Conservation (phyloP, 2,329 filamentous ascomycete species). For the Aspergillus aculeatus region DNA sequence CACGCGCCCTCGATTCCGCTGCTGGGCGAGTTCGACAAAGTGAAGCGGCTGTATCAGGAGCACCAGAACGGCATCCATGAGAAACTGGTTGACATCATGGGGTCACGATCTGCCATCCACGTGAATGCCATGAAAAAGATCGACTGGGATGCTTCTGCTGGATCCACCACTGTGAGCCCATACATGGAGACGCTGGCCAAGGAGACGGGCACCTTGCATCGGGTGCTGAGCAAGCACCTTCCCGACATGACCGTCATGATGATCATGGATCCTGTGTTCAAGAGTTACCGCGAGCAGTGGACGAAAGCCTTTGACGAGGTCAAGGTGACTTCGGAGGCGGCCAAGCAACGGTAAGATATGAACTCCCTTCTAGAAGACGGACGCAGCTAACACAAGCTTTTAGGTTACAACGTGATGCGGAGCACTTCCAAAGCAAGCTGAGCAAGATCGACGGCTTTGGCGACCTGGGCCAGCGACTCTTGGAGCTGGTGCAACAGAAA, state of each 20-base stretch:
- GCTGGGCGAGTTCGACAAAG: constrained; percentile 85
- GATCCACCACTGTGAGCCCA: constrained; percentile 53
- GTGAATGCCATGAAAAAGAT: constrained; percentile 72
- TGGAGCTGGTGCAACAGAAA: constrained; percentile 49
- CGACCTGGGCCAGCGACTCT: constrained; percentile 68
- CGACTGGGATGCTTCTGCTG: constrained; percentile 64
- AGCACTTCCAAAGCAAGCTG: constrained; percentile 69
- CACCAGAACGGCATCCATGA: constrained; percentile 89
- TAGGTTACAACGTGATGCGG: constrained; percentile 75
- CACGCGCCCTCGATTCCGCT: constrained; percentile 59
- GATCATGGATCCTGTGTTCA: constrained; percentile 85
- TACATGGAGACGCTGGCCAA: constrained; percentile 88
- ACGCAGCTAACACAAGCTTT: constrained; percentile 13
- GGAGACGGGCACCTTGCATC: constrained; percentile 80
- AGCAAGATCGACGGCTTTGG: constrained; percentile 76
- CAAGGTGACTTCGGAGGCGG: constrained; percentile 63
- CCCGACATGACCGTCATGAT: constrained; percentile 72
- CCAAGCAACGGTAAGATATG: constrained; percentile 66
- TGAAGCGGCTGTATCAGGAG: constrained; percentile 78
- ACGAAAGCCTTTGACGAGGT: constrained; percentile 67
- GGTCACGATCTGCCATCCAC: constrained; percentile 69
- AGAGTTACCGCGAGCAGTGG: constrained; percentile 77
- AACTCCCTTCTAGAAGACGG: no score
- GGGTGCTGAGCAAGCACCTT: constrained; percentile 78
- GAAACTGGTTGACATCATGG: constrained; percentile 92